Base-by-base conservation (phyloP, 2,329 filamentous ascomycete genomes). In the Arthroderma sp. region DNA sequence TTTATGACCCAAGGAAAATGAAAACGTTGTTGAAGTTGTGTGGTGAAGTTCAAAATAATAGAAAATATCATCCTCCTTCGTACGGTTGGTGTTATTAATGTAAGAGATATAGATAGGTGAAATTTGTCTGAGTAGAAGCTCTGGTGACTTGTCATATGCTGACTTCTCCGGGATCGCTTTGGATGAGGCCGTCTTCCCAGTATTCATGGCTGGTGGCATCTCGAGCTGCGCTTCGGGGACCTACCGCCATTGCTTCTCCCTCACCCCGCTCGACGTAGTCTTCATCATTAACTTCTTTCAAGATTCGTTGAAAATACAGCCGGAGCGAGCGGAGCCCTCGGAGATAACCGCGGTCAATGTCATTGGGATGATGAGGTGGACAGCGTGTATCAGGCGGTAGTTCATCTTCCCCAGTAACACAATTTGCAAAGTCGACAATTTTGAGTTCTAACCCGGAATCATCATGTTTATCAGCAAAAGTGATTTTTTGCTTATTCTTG, bases 371-470 rank as follows among this genome's bases (percentile, higher is more conserved):
- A 48, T 78, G 74, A 4, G 91, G 91, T 9, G 91, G 91, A 54
- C 89, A 95, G 11, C 70, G 66, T 1, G 71, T 66, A 48, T 77
- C 71, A 7, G 79, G 65, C 1, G 73, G 66, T 3, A 77, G 56
- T 41, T 66, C 61, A 56, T 94, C 87, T 52, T 91, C 83, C 3
- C 86, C 84, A 1, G 88, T 96, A 32, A 96, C 81, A 58, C 89
- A 95, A 61, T 98, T 98, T 51, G 91, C 91, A 68, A 98, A 98
- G 64, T 98, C 91, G 46, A 94, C 89, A 62, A 98, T 93, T 65
- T 95, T 95, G 66, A 98, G 80, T 62, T 94, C 85, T 39, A 74
- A 70, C 4, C 66, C 58, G 5, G 56, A 54, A 32, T 59, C 61
- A 38, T 60, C 66, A 44, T 63, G 61, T 8, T 56, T 58, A 11